A percentile compares a stretch with the other conserved stretches of the same genome.
These are phyloP conservation scores for Pisolithus marmoratus DNA, from an alignment of 768 basidiomycete genomes.

Conservation along the genomic window DNA sequence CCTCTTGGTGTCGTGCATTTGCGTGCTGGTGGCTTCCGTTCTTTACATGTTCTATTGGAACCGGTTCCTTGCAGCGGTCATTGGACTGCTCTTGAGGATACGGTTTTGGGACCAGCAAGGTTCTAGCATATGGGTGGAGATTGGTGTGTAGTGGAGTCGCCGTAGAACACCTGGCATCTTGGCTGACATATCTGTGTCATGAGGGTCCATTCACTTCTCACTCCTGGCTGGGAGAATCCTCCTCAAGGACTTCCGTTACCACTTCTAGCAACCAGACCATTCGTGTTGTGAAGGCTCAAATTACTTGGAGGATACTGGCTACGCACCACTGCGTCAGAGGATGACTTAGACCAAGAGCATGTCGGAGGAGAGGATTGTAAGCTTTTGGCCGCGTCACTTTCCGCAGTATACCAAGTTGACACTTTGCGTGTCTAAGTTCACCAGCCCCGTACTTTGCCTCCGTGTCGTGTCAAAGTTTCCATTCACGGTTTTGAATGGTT, in stretches of 20 bases:
- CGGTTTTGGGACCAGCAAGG: constrained; percentile 73
- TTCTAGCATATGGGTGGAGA: constrained; percentile 78
- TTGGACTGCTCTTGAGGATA: constrained; percentile 62
- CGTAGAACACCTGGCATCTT: neutral
- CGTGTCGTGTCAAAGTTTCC: constrained; percentile 78
- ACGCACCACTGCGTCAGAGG: constrained; percentile 68
- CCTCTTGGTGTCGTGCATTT: constrained; percentile 60
- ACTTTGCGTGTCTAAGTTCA: constrained; percentile 26
- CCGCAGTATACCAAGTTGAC: constrained; percentile 4
- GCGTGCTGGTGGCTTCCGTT: constrained; percentile 48
- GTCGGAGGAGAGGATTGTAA: constrained; percentile 51
- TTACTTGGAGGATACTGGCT: constrained; percentile 97
- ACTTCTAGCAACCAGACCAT: constrained; percentile 91
- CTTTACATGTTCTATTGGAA: constrained; percentile 92
- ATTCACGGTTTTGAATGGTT: constrained; percentile 90
- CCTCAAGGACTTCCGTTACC: constrained; percentile 82
- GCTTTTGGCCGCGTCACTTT: constrained; percentile 17
- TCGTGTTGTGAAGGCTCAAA: constrained; percentile 73
- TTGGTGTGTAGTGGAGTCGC: constrained; percentile 44
- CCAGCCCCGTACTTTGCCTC: constrained; percentile 34
- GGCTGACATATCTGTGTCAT: constrained; percentile 2
- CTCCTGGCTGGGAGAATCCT: constrained; percentile 81
- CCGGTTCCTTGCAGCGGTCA: constrained; percentile 65
- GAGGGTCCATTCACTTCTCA: constrained; percentile 93
- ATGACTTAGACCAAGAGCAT: constrained; percentile 48